phyloP scores from a whole-genome alignment of 768 basidiomycete genomes.

The Suillus americanus region DNA sequence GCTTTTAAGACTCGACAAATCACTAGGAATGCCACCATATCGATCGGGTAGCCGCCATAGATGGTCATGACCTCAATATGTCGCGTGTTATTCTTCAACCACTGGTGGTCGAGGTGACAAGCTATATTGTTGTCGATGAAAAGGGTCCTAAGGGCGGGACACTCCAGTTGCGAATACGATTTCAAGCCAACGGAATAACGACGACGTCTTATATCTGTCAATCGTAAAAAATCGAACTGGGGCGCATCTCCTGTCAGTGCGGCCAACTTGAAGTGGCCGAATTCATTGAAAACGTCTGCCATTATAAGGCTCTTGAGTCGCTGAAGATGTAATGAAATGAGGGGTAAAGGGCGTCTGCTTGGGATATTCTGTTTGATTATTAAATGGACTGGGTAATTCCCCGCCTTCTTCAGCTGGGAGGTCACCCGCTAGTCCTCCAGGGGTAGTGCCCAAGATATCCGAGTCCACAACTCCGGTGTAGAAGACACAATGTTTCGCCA shows the following conservation, averaged over 20 bases:
- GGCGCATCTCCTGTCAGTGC: neutral
- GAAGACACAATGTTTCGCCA: neutral
- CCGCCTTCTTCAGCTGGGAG: neutral
- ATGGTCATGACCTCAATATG: neutral
- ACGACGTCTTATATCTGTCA: neutral
- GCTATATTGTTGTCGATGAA: neutral
- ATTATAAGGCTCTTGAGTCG: neutral
- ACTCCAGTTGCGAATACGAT: neutral
- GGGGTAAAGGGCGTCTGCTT: neutral
- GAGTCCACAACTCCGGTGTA: neutral
- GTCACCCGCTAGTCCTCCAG: neutral
- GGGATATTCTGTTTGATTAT: neutral
- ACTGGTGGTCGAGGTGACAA: neutral
- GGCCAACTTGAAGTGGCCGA: neutral
- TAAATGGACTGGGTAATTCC: neutral
- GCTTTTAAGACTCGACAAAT: neutral
- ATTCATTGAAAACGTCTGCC: too few relatives aligned
- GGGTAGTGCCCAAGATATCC: neutral
- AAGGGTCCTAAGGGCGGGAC: neutral
- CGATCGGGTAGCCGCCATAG: neutral
- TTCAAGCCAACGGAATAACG: accelerated
- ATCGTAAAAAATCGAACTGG: neutral
- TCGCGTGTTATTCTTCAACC: neutral
- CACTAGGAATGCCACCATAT: neutral
- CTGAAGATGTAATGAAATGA: neutral